Conservation (phyloP, 495 filamentous ascomycete species). For the Physcia stellaris region DNA sequence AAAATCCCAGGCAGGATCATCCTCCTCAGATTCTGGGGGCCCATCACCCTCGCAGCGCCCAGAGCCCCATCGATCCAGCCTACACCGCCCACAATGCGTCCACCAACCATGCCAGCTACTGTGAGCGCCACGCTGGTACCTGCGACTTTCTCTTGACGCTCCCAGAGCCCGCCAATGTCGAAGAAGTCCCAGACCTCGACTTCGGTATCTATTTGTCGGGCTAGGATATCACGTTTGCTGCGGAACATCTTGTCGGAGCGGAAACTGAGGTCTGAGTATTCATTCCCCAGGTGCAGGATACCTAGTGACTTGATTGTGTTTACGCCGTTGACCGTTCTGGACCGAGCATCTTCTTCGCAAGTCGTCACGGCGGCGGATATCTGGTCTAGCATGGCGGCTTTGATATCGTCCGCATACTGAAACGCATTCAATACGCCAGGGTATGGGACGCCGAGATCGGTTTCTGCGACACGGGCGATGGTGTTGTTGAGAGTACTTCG, state of each 20-base stretch:
- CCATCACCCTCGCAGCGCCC: constrained; percentile 63
- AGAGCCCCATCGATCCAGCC: constrained; percentile 82
- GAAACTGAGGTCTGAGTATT: constrained; percentile 75
- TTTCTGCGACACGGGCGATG: constrained; percentile 62
- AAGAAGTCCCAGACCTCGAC: constrained; percentile 89
- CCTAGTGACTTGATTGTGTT: constrained; percentile 78
- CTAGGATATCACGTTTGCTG: constrained; percentile 62
- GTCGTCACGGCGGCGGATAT: constrained; percentile 61
- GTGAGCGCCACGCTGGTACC: constrained; percentile 90
- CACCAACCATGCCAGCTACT: constrained; percentile 71
- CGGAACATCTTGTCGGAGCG: constrained; percentile 85
- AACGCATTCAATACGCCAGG: constrained; percentile 75
- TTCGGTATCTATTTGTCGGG: constrained; percentile 70
- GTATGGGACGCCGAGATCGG: constrained; percentile 69
- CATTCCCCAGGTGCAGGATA: constrained; percentile 72
- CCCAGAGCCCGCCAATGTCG: constrained; percentile 67
- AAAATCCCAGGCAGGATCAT: constrained; percentile 71
- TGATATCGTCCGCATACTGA: constrained; percentile 86
- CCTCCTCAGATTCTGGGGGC: constrained; percentile 68
- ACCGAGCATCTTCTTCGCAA: constrained; percentile 76
- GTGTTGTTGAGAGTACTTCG: constrained; percentile 54
- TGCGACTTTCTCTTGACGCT: constrained; percentile 85
- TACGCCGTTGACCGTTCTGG: constrained; percentile 68
- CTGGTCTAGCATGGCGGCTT: constrained; percentile 77
- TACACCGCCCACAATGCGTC: constrained; percentile 65